Evolutionary conservation across 2,329 filamentous ascomycete genomes (phyloP), one percentile per base, ranked within the genome.

Genomic region (Endoconidiophora laricicola): DNA sequence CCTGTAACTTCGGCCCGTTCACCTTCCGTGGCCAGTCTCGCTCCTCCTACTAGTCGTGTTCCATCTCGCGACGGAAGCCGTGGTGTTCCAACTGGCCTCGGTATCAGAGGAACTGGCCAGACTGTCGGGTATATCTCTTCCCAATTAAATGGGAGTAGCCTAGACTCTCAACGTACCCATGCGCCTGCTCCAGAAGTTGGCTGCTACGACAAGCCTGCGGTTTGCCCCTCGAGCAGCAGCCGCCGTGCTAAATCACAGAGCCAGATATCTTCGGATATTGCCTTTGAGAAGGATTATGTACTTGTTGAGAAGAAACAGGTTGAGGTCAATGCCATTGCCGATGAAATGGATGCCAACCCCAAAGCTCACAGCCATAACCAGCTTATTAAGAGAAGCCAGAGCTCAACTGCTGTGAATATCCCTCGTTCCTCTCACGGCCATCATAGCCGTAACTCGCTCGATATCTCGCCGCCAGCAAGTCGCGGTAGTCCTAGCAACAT

Each of bases 261-360:
- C 22, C 38, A 49, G 60, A 83, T 81, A 3, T 86, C 85, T 2
- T 85, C 94, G 58, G 90, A 96, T 56, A 79, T 93, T 45, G 84
- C 84, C 1, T 83, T 94, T 58, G 88, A 94, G 61, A 79, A 90
- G 56, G 91, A 96, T 56, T 98, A 96, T 59, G 90, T 98, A 18
- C 73, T 96, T 23, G 86, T 98, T 10, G 91, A 98, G 67, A 94
- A 95, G 68, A 80, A 83, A 56, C 83, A 87, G 18, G 88, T 98
- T 9, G 90, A 96, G 63, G 90, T 98, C 46, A 96, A 98, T 62
- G 91, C 91, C 2, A 83, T 98, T 59, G 91, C 91, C 20, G 91
- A 98, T 63, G 90, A 96, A 65, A 70, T 98, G 60, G 88, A 86
- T 42, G 83, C 87, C 48, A 90, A 84, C 59, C 83, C 84, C 44